phyloP scores from a whole-genome alignment of 495 filamentous ascomycete species.

The Xylaria telfairii region DNA sequence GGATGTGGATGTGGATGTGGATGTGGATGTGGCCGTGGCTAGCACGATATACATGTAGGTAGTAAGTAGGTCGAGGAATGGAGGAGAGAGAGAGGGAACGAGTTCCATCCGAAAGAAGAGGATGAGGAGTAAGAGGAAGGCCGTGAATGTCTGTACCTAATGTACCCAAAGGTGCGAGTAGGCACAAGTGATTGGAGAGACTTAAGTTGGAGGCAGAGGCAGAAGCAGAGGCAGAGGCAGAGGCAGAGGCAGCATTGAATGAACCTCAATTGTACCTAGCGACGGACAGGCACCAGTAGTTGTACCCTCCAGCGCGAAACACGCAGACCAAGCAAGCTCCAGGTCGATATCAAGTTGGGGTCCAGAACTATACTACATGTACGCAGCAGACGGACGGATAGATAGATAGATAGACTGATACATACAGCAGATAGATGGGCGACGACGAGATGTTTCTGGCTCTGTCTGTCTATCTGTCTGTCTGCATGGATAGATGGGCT shows the following conservation, averaged over 20 bases:
- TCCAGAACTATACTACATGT: too few species aligned
- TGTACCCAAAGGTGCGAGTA: constrained; percentile 4
- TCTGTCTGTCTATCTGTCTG: too few species aligned
- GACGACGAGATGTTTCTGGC: too few species aligned
- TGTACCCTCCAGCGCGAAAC: constrained; percentile 7
- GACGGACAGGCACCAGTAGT: constrained; percentile 18
- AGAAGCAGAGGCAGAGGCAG: too few species aligned
- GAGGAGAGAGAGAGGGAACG: neutral
- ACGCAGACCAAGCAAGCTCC: neutral
- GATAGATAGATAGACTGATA: too few species aligned
- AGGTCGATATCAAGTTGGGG: constrained; percentile 5
- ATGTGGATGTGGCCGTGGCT: neutral
- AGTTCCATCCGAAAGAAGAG: constrained; percentile 11
- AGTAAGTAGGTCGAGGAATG: neutral
- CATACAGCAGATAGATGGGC: too few species aligned
- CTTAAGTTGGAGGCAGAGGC: neutral
- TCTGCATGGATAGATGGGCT: neutral
- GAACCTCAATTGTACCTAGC: neutral
- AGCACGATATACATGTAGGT: neutral
- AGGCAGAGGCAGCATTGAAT: constrained; percentile 12
- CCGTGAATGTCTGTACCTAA: constrained; percentile 10
- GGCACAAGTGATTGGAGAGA: neutral
- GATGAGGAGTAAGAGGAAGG: constrained; percentile 25
- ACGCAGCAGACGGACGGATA: too few species aligned
- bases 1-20: too few species aligned